Evolutionary conservation across 768 basidiomycete genomes (phyloP).

Genomic region (Rhizopogon vulgaris): DNA sequence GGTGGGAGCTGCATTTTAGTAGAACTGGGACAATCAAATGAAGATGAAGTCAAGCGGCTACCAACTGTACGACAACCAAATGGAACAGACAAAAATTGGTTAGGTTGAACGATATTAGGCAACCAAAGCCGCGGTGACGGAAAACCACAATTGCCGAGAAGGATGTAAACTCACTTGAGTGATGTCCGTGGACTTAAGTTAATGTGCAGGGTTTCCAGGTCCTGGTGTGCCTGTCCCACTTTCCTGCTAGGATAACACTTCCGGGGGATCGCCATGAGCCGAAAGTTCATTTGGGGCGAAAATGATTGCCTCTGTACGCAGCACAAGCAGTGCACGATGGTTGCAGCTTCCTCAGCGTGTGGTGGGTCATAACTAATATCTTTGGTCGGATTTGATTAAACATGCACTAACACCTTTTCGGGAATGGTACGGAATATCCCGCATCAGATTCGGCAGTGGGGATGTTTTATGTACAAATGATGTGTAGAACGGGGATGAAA

Average conservation of each 20-base stretch:
- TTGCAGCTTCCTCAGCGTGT: conserved; percentile 3
- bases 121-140: conserved; percentile 34
- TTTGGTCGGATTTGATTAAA: too few species aligned
- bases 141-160: conserved; percentile 27
- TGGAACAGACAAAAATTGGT: conserved; percentile 27
- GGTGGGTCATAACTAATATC: not conserved
- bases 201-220: conserved; percentile 29
- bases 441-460: conserved; percentile 20
- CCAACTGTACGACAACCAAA: conserved; percentile 20
- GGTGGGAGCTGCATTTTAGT: conserved; percentile 8
- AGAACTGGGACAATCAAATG: conserved; percentile 18
- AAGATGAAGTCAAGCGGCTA: conserved; percentile 15
- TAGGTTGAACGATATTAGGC: conserved; percentile 21
- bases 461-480: conserved; percentile 17
- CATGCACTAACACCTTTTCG: conserved; percentile 16
- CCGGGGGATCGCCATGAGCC: conserved; percentile 18
- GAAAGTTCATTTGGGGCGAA: conserved; percentile 16
- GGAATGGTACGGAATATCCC: conserved; percentile 17
- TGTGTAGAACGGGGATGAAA: conserved; percentile 8
- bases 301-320: conserved; percentile 7
- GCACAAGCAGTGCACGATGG: conserved; percentile 1
- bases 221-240: conserved; percentile 30
- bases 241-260: conserved; percentile 13
- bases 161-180: conserved; percentile 19
- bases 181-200: conserved; percentile 36